These are phyloP conservation scores for Pilatotrama ljubarskyi DNA, from an alignment of 768 basidiomycete genomes.

Conservation along the genomic window DNA sequence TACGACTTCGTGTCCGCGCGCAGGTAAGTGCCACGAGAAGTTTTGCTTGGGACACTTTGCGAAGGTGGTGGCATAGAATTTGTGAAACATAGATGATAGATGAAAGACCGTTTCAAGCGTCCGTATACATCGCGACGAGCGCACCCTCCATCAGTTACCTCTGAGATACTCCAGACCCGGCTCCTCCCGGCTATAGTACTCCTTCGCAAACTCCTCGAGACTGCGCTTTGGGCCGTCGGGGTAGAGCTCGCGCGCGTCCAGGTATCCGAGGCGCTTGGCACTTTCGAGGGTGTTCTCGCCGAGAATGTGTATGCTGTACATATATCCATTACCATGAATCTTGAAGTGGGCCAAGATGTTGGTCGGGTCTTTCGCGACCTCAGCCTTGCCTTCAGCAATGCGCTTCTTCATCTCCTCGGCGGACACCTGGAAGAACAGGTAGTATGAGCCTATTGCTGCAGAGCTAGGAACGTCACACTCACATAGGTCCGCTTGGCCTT, in stretches of 20 bases:
- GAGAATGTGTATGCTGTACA: constrained; percentile 25
- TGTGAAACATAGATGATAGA: too few species aligned
- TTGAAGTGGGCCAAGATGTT: background rate
- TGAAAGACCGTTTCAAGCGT: too few species aligned
- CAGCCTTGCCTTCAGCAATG: background rate
- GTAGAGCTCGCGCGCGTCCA: constrained; percentile 35
- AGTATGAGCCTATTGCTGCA: background rate
- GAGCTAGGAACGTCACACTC: background rate
- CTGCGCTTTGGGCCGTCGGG: constrained; percentile 24
- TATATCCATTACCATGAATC: background rate
- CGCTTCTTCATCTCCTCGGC: constrained; percentile 9
- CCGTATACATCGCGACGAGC: too few species aligned
- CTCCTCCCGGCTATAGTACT: constrained; percentile 22
- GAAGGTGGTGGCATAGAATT: too few species aligned
- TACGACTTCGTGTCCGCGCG: too few species aligned
- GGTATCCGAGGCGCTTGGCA: constrained; percentile 29
- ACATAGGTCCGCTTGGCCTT: constrained; percentile 14
- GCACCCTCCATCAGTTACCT: too few species aligned
- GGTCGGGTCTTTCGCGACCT: background rate
- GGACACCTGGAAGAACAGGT: background rate
- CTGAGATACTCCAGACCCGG: constrained; percentile 1
- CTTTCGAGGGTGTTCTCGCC: constrained; percentile 33
- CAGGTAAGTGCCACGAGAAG: too few species aligned
- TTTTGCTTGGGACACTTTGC: too few species aligned
- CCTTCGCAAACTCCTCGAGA: constrained; percentile 29